Base-by-base conservation (phyloP, 495 filamentous ascomycete species). In the Amorphotheca resinae region DNA sequence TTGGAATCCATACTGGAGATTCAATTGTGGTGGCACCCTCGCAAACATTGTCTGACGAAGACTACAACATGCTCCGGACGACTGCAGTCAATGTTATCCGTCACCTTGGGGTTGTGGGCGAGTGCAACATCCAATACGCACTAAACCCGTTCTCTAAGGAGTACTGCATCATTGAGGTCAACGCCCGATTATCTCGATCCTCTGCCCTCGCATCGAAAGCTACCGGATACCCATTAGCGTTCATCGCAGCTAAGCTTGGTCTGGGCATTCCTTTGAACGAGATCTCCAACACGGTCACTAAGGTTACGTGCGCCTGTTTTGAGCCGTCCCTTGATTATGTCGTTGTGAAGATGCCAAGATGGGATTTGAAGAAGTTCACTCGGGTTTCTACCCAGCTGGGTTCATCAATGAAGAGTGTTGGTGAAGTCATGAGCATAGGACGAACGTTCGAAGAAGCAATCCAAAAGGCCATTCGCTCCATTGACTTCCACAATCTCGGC, bases 341-440 rank as follows among this genome's bases (percentile, higher is more conserved):
- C 35, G 91, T 96, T 18, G 91, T 98, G 43, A 98, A 98, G 72
- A 98, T 98, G 64, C 91, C 91, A 15, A 75, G 91, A 46, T 98
- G 91, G 91, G 91, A 98, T 64, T 63, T 98, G 48, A 96, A 96
- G 70, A 98, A 98, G 63, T 98, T 98, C 64, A 89, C 83, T 21
- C 80, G 91, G 42, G 91, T 96, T 15, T 95, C 89, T 6, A 95
- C 87, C 2, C 77, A 87, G 63, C 79, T 98, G 5, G 86, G 83
- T 25, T 96, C 91, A 6, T 95, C 91, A 11, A 98, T 98, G 91
- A 98, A 98, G 82, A 93, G 86, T 70, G 87, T 98, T 33, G 91
- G 91, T 54, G 91, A 98, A 60, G 91, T 98, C 43, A 96, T 98
- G 91, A 87, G 82, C 54, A 95, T 98, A 55, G 91, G 91, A 44